phyloP scores from a whole-genome alignment of 176 grass and related monocot genomes.

The Melocanna baccifera region DNA sequence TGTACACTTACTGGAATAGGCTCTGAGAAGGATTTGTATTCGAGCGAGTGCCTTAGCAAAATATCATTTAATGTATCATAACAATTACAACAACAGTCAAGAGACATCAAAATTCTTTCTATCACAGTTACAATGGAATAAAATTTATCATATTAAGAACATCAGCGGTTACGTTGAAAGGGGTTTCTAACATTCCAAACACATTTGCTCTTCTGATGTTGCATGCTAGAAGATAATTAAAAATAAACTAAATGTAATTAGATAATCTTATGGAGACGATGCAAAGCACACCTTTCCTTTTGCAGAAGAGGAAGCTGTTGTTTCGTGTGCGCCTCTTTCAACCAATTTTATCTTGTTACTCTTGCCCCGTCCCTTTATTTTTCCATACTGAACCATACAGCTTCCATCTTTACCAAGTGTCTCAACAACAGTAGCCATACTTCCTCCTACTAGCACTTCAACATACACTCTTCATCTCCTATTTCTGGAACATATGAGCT shows the following conservation, averaged over 20 bases:
- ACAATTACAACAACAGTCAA: background rate
- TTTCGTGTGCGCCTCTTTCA: slow-evolving; percentile 35
- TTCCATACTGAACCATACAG: slow-evolving; percentile 67
- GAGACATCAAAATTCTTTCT: background rate
- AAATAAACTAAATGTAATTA: background rate
- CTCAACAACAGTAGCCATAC: slow-evolving; percentile 55
- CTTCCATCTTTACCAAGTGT: slow-evolving; percentile 52
- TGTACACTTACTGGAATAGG: too few species aligned
- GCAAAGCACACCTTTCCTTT: slow-evolving; percentile 53
- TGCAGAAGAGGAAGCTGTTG: slow-evolving; percentile 12
- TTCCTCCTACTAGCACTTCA: slow-evolving; percentile 52
- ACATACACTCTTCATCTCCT: slow-evolving; percentile 69
- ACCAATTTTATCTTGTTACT: slow-evolving; percentile 61
- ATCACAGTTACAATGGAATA: background rate
- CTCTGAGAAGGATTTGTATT: background rate
- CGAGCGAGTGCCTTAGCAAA: background rate
- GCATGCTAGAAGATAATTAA: background rate
- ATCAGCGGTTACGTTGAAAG: background rate
- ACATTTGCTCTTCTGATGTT: background rate
- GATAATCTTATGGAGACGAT: background rate
- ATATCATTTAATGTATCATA: background rate
- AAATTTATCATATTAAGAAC: background rate
- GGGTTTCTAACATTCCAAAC: background rate
- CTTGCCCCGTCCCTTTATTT: slow-evolving; percentile 64
- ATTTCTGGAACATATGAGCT: slow-evolving; percentile 51